Evolutionary conservation across 148 eudicot genomes (phyloP).

Genomic region (Fagopyrum homotropicum): DNA sequence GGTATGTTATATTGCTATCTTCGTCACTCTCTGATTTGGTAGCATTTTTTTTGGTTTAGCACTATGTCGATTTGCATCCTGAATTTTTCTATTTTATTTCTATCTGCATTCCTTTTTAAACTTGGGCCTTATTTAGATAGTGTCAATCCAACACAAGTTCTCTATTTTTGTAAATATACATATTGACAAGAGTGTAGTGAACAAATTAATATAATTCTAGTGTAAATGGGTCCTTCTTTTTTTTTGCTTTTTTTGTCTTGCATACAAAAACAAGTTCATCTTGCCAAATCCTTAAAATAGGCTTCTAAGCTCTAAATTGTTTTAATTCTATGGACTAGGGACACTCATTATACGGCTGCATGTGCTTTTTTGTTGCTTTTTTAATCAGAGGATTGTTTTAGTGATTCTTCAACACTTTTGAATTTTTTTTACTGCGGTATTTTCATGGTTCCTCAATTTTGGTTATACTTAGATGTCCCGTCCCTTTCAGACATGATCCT

Average conservation of each 20-base stretch:
- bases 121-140: no score
- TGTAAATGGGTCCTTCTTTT: no score
- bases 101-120: no score
- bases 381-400: background rate
- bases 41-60: background rate
- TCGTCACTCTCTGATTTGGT: background rate
- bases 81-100: background rate
- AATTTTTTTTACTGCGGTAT: background rate
- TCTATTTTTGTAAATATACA: no score
- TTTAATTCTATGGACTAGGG: no score
- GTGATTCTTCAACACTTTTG: background rate
- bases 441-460: background rate
- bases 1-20: conserved; percentile 30
- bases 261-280: no score
- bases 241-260: no score
- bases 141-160: no score
- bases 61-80: background rate
- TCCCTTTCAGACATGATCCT: background rate
- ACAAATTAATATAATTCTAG: no score
- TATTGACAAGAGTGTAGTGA: no score
- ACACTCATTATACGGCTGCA: no score
- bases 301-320: background rate
- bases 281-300: background rate
- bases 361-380: no score
- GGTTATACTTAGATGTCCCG: background rate